Percentiles rank a stretch among this genome's conserved stretches.
Evolutionary conservation across 805 yeast species (phyloP).

Genomic region (Candida ulmi): DNA sequence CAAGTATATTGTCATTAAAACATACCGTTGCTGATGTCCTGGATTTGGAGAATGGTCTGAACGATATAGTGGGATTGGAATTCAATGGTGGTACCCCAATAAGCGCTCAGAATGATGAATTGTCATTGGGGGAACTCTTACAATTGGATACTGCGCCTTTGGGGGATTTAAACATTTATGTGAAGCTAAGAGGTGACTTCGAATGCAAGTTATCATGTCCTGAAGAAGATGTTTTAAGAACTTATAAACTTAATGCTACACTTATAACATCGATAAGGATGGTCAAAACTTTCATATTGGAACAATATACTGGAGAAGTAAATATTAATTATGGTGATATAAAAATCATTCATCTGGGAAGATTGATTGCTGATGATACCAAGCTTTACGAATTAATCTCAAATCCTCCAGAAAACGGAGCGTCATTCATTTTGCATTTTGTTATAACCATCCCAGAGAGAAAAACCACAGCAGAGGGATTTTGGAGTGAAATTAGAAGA

Average conservation of each 20-base stretch:
- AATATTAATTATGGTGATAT: slow-evolving; percentile 10
- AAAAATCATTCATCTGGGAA: slow-evolving; percentile 22
- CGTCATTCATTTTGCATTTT: slow-evolving; percentile 15
- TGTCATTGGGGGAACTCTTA: slow-evolving; percentile 23
- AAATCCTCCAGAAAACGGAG: slow-evolving; percentile 1
- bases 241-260: slow-evolving; percentile 8
- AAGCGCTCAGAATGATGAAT: slow-evolving; percentile 10
- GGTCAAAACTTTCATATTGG: slow-evolving; percentile 20
- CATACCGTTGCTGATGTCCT: slow-evolving; percentile 13
- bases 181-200: slow-evolving; percentile 18
- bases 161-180: slow-evolving; percentile 22
- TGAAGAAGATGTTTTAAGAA: slow-evolving; percentile 9
- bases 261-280: slow-evolving; percentile 16
- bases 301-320: slow-evolving; percentile 15
- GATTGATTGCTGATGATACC: slow-evolving; percentile 14
- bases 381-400: slow-evolving; percentile 13
- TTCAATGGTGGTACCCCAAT: slow-evolving; percentile 14
- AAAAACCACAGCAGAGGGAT: slow-evolving; percentile 9
- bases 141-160: slow-evolving; percentile 31
- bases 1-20: slow-evolving; percentile 12
- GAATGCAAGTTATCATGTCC: slow-evolving; percentile 23
- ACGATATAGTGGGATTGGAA: slow-evolving; percentile 11
- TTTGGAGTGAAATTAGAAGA: slow-evolving; percentile 23
- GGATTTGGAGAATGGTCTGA: slow-evolving; percentile 8
- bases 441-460: slow-evolving; percentile 17